Base-by-base conservation (phyloP, 768 basidiomycete species). In the Suillus brevipes region DNA sequence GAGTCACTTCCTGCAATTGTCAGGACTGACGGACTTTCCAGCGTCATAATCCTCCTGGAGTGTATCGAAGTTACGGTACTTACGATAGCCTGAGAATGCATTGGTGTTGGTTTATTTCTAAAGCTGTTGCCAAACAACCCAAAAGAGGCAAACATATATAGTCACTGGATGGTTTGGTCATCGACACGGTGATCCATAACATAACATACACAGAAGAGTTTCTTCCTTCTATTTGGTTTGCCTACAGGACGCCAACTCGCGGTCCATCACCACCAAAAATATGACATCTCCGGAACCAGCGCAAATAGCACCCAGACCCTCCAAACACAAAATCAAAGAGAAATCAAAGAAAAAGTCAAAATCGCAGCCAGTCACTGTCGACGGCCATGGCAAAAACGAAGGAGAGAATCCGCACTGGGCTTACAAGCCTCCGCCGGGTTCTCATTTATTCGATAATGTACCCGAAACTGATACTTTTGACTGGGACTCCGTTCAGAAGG, bases 1-100 rank as follows among this genome's bases (percentile, higher is more conserved):
- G 89, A 86, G 71, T 96, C 95, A 16, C 91, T 87, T 9, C 94
- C 90, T 23, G 91, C 91, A 9, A 94, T 92, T 0, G 90, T 90
- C 62, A 94, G 72, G 1, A 90, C 79, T 1, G 82, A 74, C 2
- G 77, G 79, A 4, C 64, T 42, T 62, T 38, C 40, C 2, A 42
- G 18, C 12, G 6, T 13, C 25, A 59, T 42, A 3, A 20, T 59
- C 10, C 3, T 57, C 9, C 10, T 18, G 25, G 18, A 31, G 25
- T 40, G 9, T 40, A 23, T n/a, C 23, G 37, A 4, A 37, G 36
- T 34, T 7, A 8, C 34, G 34, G 34, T 36, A 31, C 31, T 31
- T 31, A 36, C 34, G 34, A 8, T 8, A 36, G 34, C 34, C 34
- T 36, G 34, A 36, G 34, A 36, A 36, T 8, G 34, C 34, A 36